Conservation (phyloP, 23 red algal genomes). For the Gracilariopsis chorda region DNA sequence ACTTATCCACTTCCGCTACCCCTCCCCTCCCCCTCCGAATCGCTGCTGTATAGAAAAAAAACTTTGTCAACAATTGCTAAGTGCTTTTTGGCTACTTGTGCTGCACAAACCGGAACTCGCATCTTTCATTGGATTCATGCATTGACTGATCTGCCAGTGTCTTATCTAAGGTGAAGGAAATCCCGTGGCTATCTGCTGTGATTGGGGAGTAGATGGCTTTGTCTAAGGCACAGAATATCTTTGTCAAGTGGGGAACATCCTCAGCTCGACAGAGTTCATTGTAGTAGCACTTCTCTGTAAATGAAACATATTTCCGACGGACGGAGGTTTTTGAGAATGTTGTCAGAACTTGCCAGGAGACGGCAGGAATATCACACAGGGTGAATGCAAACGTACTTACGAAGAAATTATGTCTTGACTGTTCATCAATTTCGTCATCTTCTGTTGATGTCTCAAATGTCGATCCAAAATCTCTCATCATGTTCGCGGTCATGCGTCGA, state of each 20-base stretch:
- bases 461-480: constrained; percentile 55
- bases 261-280: constrained; percentile 58
- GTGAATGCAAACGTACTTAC: constrained; percentile 33
- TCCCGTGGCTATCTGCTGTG: constrained; percentile 14
- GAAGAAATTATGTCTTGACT: neutral
- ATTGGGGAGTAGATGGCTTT: constrained; percentile 62
- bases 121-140: neutral
- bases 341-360: too few species aligned
- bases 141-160: constrained; percentile 56
- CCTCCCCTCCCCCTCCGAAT: too few species aligned
- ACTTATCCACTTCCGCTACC: neutral
- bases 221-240: constrained; percentile 83
- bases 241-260: constrained; percentile 67
- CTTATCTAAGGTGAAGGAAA: constrained; percentile 54
- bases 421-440: neutral
- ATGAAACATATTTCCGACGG: constrained; percentile 12
- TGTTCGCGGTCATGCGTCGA: constrained; percentile 59
- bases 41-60: constrained; percentile 14
- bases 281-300: constrained; percentile 72
- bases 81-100: neutral
- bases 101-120: constrained; percentile 54
- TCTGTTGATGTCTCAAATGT: constrained; percentile 43
- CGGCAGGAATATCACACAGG: too few species aligned
- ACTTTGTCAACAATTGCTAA: neutral
- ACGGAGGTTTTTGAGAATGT: too few species aligned